A percentile compares a stretch with the other conserved stretches of the same genome.
Conservation (phyloP, 1,284 basidiomycete species). For the Clitocybe nebularis region DNA sequence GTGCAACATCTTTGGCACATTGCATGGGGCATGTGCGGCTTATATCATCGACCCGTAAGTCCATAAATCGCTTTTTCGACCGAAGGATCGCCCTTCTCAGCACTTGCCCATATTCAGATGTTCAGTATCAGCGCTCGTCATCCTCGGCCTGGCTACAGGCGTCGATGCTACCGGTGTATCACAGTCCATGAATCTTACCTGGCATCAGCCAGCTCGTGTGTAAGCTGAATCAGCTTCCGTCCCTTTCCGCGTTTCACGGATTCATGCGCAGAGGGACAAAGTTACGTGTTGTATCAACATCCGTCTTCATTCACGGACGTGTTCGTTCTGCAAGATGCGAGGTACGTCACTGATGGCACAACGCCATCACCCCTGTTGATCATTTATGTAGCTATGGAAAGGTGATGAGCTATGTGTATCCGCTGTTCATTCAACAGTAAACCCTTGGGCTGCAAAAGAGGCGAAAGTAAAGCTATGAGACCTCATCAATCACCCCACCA, state of each 20-base stretch:
- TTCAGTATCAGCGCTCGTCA: constrained; percentile 39
- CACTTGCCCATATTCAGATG: constrained; percentile 29
- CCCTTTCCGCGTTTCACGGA: background rate
- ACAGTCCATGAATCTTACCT: constrained; percentile 46
- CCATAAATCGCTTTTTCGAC: constrained; percentile 4
- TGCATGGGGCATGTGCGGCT: constrained; percentile 42
- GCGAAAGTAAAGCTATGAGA: constrained; percentile 14
- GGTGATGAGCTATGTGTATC: constrained; percentile 38
- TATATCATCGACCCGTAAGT: constrained; percentile 42
- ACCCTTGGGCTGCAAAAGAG: constrained; percentile 15
- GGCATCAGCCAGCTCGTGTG: constrained; percentile 40
- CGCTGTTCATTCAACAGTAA: constrained; percentile 42
- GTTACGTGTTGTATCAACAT: constrained; percentile 38
- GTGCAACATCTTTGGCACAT: constrained; percentile 36
- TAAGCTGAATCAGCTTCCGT: constrained; percentile 20
- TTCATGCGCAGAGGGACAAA: constrained; percentile 35
- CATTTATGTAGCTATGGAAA: constrained; percentile 28
- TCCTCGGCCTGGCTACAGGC: constrained; percentile 33
- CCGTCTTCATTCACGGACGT: constrained; percentile 37
- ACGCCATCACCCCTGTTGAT: constrained; percentile 6
- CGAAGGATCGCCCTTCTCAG: constrained; percentile 12
- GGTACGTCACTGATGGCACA: constrained; percentile 25
- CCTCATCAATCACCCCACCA: too few species aligned
- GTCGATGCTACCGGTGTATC: constrained; percentile 43
- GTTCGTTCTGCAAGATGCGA: constrained; percentile 44